Evolutionary conservation across 2,329 filamentous ascomycete species (phyloP).

Genomic region (Exophiala phaeomuriformis): DNA sequence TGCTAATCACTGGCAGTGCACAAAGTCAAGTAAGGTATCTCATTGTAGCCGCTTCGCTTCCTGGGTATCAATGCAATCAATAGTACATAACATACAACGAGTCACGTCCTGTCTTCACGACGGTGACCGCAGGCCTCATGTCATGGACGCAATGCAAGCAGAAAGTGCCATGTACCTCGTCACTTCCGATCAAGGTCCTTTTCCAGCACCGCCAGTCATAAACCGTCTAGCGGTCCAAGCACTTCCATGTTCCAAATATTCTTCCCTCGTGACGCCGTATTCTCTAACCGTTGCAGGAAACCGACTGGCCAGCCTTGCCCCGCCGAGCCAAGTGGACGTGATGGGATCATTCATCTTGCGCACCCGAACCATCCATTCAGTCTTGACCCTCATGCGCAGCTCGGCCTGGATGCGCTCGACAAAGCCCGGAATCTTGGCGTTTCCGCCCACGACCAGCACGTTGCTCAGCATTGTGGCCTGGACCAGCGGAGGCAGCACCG

Average conservation of each 20-base stretch:
- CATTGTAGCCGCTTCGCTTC: no score
- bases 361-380: conserved; percentile 71
- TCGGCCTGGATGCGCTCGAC: conserved; percentile 67
- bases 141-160: no score
- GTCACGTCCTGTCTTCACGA: no score
- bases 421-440: conserved; percentile 71
- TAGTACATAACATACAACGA: no score
- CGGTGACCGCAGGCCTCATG: no score
- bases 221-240: conserved; percentile 70
- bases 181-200: not conserved
- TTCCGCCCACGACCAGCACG: conserved; percentile 82
- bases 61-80: no score
- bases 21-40: no score
- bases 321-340: conserved; percentile 76
- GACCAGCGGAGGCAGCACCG: conserved; percentile 67
- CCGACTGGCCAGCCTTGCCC: conserved; percentile 61
- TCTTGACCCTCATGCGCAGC: conserved; percentile 61
- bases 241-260: conserved; percentile 82
- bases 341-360: conserved; percentile 64
- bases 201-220: conserved; percentile 5
- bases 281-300: conserved; percentile 58
- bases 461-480: conserved; percentile 82
- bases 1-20: no score
- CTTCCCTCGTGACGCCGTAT: conserved; percentile 71
- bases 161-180: no score